A percentile compares a stretch with the other conserved stretches of the same genome.
phyloP scores from a whole-genome alignment of 352 stramenopile species.

The Globisporangium emineosum region DNA sequence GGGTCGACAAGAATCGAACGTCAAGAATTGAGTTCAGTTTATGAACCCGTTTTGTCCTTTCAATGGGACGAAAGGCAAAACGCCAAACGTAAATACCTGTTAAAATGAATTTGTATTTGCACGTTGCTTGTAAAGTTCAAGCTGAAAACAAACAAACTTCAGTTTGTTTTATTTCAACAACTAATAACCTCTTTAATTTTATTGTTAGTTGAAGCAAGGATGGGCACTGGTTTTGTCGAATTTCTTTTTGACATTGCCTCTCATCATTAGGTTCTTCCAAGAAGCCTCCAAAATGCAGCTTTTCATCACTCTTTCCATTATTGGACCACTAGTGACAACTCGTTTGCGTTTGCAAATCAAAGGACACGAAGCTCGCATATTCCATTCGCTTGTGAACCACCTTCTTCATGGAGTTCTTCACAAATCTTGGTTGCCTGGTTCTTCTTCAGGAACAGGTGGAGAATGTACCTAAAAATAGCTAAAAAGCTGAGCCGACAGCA shows the following conservation, averaged over 20 bases:
- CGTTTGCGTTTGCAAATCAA: not conserved
- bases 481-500: too few species aligned
- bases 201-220: not conserved
- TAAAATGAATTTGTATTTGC: too few species aligned
- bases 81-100: not conserved
- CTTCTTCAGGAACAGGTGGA: not conserved
- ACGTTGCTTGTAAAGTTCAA: too few species aligned
- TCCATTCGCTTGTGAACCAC: too few species aligned
- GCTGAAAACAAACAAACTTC: too few species aligned
- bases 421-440: too few species aligned
- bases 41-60: not conserved
- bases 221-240: not conserved
- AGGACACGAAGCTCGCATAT: not conserved
- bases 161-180: too few species aligned
- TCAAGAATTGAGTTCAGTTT: not conserved
- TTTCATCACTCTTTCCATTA: too few species aligned
- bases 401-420: not conserved
- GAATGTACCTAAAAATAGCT: too few species aligned
- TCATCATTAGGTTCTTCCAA: not conserved
- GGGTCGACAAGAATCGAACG: too few species aligned
- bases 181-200: not conserved
- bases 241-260: not conserved
- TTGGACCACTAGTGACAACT: too few species aligned
- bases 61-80: conserved; percentile 7
- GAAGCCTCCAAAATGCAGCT: not conserved